These are phyloP conservation scores for Leishmania arabica DNA, from an alignment of 208 protist species.

Conservation along the genomic window DNA sequence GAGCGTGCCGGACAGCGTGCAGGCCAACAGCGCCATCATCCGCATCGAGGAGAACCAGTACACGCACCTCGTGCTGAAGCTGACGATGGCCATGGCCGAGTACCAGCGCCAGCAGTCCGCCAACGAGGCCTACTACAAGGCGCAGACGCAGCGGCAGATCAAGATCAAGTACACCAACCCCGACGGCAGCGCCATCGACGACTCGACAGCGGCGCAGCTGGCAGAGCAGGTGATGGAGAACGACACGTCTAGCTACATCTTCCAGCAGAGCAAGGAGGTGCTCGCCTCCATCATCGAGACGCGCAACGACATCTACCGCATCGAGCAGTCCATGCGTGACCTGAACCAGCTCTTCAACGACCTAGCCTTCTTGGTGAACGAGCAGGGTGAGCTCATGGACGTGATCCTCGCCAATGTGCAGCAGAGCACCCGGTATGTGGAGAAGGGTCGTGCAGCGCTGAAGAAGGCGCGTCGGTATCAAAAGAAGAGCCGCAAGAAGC, in stretches of 20 bases:
- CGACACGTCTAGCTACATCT: slow-evolving; percentile 77
- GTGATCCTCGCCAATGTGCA: slow-evolving; percentile 83
- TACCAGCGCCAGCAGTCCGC: slow-evolving; percentile 66
- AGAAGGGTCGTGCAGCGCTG: slow-evolving; percentile 63
- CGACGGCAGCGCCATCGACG: slow-evolving; percentile 76
- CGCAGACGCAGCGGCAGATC: slow-evolving; percentile 89
- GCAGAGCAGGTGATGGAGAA: slow-evolving; percentile 84
- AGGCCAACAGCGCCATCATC: slow-evolving; percentile 76
- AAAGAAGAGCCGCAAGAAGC: slow-evolving; percentile 77
- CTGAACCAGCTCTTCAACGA: slow-evolving; percentile 92
- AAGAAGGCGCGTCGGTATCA: slow-evolving; percentile 80
- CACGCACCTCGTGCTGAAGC: slow-evolving; percentile 49
- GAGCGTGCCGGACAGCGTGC: slow-evolving; percentile 49
- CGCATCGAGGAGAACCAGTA: slow-evolving; percentile 90
- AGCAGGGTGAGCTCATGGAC: slow-evolving; percentile 89
- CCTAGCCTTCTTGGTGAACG: slow-evolving; percentile 85
- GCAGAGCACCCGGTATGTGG: slow-evolving; percentile 55
- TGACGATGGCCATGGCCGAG: slow-evolving; percentile 55
- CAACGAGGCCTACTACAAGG: slow-evolving; percentile 72
- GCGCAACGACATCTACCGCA: slow-evolving; percentile 89
- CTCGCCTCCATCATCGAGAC: slow-evolving; percentile 86
- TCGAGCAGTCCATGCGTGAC: slow-evolving; percentile 87
- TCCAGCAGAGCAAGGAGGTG: slow-evolving; percentile 89
- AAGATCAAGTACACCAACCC: slow-evolving; percentile 90
- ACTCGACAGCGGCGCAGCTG: slow-evolving; percentile 66